Conservation (phyloP, 306 rosid species). For the Inga leiocalycina region DNA sequence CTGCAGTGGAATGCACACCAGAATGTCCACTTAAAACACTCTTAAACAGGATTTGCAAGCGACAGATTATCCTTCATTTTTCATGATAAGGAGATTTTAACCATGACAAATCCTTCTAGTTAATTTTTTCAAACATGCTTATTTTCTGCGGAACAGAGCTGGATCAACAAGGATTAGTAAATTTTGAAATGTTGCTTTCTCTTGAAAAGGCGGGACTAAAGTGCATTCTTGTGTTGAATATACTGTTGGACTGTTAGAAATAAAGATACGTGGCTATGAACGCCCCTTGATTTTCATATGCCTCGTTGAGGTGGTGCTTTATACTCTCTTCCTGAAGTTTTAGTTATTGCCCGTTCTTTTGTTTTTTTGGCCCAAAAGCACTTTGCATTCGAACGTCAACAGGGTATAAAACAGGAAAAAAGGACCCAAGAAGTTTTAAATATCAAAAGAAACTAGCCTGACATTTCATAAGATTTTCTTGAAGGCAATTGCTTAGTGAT, state of each 20-base stretch:
- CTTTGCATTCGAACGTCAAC: background rate
- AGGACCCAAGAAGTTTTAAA: background rate
- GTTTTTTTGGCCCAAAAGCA: background rate
- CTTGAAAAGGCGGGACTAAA: background rate
- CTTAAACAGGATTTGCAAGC: constrained; percentile 43
- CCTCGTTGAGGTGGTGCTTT: background rate
- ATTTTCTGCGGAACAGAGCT: background rate
- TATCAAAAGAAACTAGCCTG: background rate
- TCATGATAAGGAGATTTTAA: background rate
- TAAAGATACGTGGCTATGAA: constrained; percentile 13
- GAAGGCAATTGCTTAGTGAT: background rate
- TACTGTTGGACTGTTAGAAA: constrained; percentile 8
- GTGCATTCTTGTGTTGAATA: background rate
- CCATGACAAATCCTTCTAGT: constrained; percentile 29
- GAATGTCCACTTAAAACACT: constrained; percentile 37
- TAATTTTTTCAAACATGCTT: background rate
- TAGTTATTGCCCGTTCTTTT: background rate
- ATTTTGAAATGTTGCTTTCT: background rate
- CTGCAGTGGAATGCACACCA: constrained; percentile 67
- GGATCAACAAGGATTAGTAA: background rate
- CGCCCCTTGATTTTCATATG: constrained; percentile 18
- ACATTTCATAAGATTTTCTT: background rate
- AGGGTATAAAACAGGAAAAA: background rate
- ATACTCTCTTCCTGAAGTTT: background rate
- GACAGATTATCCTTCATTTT: background rate